These are phyloP conservation scores for Rutstroemia sydowiana DNA, from an alignment of 2,329 filamentous ascomycete species.

Conservation along the genomic window DNA sequence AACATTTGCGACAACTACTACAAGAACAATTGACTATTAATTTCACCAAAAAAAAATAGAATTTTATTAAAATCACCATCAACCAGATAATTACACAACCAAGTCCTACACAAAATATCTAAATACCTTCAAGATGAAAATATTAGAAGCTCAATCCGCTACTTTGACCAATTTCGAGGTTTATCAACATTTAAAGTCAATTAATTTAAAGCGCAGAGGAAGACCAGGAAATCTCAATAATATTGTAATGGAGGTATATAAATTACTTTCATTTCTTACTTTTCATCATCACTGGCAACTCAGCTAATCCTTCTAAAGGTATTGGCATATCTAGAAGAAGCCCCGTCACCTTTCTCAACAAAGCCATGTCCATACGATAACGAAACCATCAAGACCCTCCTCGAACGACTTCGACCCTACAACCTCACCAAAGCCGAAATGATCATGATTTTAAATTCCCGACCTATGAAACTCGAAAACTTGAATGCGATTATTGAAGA, in stretches of 20 bases:
- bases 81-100: too few relatives aligned
- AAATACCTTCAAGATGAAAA: too few relatives aligned
- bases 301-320: slow-evolving; percentile 37
- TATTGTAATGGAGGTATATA: slow-evolving; percentile 55
- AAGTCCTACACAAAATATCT: too few relatives aligned
- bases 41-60: too few relatives aligned
- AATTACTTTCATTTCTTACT: neutral
- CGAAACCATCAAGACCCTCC: slow-evolving; percentile 44
- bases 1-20: too few relatives aligned
- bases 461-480: slow-evolving; percentile 48
- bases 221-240: slow-evolving; percentile 30
- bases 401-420: slow-evolving; percentile 48
- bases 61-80: too few relatives aligned
- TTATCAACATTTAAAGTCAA: slow-evolving; percentile 54
- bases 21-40: too few relatives aligned
- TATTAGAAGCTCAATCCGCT: slow-evolving; percentile 63
- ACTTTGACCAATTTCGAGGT: slow-evolving; percentile 69
- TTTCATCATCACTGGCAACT: neutral
- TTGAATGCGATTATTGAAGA: slow-evolving; percentile 61
- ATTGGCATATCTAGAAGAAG: slow-evolving; percentile 50
- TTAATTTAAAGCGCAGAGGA: slow-evolving; percentile 31
- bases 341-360: slow-evolving; percentile 44
- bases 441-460: slow-evolving; percentile 60
- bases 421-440: slow-evolving; percentile 61
- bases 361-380: slow-evolving; percentile 38